Evolutionary conservation across 2,329 filamentous ascomycete genomes (phyloP), one percentile per base, ranked within the genome.

Genomic region (Dryadomyces quercus-mongolicae): DNA sequence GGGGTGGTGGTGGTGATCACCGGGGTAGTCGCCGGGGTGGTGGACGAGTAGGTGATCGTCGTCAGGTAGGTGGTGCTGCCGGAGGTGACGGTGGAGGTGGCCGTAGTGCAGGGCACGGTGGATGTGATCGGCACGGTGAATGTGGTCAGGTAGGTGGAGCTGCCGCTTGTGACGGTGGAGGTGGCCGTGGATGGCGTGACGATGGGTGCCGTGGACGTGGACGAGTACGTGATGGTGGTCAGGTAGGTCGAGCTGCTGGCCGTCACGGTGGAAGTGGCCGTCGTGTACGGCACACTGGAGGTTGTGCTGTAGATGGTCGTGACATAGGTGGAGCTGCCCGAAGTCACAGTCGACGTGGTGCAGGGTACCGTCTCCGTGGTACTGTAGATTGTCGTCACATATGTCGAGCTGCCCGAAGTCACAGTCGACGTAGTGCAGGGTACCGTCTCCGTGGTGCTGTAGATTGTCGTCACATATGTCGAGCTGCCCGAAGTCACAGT

Each of bases 131-230:
- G n/a, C 3, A 36, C 42, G 12, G 48, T 45, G 34, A 2, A 31
- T 31, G 25, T 31, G 18, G 55, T 56, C 51, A 56, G 49, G 54
- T 53, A 58, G 10, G 55, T 48, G 25, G 21, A 25, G 38, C 34
- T 22, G 12, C 49, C 34, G 34, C 34, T 21, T 9, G 44, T 22
- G 18, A 16, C 16, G 15, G 42, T 44, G 42, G 18, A 21, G 8
- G 49, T 8, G 10, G 51, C n/a, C 21, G 46, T n/a, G n/a, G 13
- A 9, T 7, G 10, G 4, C 13, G 53, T 16, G 18, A 40, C 22
- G 25, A 31, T 12, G 22, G 52, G 38, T 9, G 21, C 48, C 20
- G 49, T 47, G 20, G 53, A 48, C 15, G 52, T 44, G 31, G 36
- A 43, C 20, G 20, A 21, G 34, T 18, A 44, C 1, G 52, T 49